phyloP scores from a whole-genome alignment of 306 rosid species.

The Cicer chorassanicum region DNA sequence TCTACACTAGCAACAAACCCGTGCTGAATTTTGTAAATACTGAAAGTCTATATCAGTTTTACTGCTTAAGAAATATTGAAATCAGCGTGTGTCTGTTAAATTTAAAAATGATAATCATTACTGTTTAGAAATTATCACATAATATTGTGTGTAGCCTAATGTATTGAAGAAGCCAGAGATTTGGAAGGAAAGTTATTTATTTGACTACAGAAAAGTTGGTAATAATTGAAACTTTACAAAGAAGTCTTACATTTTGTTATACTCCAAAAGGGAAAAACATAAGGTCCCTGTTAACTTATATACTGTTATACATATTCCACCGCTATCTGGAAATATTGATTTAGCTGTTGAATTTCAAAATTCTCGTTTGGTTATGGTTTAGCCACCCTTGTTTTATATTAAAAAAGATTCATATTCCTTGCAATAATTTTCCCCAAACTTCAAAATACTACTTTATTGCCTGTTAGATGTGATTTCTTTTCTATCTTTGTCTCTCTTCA shows the following conservation, averaged over 20 bases:
- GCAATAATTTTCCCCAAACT: constrained; percentile 10
- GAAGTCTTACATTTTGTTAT: constrained; percentile 27
- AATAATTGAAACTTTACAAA: constrained; percentile 13
- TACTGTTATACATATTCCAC: constrained; percentile 9
- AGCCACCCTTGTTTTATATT: not conserved
- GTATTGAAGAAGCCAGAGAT: constrained; percentile 7
- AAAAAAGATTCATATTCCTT: constrained; percentile 11
- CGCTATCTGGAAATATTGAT: constrained; percentile 30
- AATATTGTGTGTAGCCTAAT: not conserved
- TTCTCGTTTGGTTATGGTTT: not conserved
- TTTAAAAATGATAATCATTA: constrained; percentile 14
- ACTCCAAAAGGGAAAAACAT: constrained; percentile 23
- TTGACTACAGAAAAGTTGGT: constrained; percentile 9
- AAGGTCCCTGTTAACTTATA: constrained; percentile 27
- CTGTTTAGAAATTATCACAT: constrained; percentile 19
- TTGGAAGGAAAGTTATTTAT: constrained; percentile 18
- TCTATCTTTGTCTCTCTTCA: constrained; percentile 31
- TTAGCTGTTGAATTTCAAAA: constrained; percentile 27
- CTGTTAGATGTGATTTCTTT: constrained; percentile 27
- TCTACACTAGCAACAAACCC: constrained; percentile 33
- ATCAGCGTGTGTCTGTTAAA: constrained; percentile 1
- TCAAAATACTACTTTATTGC: constrained; percentile 10
- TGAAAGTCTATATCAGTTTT: not conserved
- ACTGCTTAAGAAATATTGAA: constrained; percentile 19
- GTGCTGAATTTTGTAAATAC: not conserved